Evolutionary conservation across 1,139 yeast genomes (phyloP).

Genomic region (Nakaseomyces kungkrabaensis): DNA sequence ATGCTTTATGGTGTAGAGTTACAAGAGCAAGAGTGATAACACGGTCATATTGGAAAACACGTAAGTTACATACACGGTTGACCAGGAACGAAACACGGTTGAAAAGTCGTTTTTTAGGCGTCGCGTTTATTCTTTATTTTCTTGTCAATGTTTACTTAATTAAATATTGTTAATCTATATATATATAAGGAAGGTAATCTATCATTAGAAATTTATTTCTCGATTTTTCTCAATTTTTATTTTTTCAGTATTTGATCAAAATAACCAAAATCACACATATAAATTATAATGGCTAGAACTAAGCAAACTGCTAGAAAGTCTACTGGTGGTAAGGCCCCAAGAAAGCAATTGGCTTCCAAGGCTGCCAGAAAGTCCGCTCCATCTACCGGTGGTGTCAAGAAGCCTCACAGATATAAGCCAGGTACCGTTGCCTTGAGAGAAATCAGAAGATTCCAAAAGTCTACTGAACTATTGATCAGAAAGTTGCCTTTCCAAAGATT

Average conservation of each 20-base stretch:
- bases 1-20: too few species aligned
- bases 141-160: background rate
- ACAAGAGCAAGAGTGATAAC: too few species aligned
- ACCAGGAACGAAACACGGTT: background rate
- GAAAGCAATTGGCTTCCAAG: conserved; percentile 97
- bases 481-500: conserved; percentile 97
- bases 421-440: conserved; percentile 99
- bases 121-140: background rate
- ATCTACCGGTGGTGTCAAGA: conserved; percentile 97
- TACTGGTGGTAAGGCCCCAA: conserved; percentile 99
- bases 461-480: conserved; percentile 92
- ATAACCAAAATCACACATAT: conserved; percentile 2
- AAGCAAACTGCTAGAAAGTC: conserved; percentile 98
- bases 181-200: too few species aligned
- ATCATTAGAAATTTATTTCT: too few species aligned
- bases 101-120: background rate
- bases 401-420: conserved; percentile 99
- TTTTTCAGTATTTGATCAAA: too few species aligned
- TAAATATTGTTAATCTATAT: too few species aligned
- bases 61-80: too few species aligned
- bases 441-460: conserved; percentile 97
- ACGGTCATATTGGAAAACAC: too few species aligned
- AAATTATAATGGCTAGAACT: conserved; percentile 78
- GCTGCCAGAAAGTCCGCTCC: conserved; percentile 98
- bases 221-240: too few species aligned